phyloP scores from a whole-genome alignment of 2,329 filamentous ascomycete species.

The Alternaria atra region DNA sequence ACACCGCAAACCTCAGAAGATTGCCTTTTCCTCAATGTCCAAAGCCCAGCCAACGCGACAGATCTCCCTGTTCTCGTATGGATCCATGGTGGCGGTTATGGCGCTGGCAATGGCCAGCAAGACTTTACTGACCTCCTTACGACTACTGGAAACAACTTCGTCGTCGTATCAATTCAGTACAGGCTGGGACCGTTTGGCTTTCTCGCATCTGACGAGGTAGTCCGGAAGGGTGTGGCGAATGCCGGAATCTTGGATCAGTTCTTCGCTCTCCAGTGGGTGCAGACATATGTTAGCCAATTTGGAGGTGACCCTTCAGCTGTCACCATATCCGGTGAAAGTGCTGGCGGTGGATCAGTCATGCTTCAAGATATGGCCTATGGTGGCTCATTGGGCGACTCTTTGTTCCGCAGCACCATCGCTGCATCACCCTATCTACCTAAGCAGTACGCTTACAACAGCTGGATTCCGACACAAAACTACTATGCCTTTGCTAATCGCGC shows the following conservation, averaged over 20 bases:
- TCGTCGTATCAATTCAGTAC: conserved; percentile 62
- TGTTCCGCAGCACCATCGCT: conserved; percentile 50
- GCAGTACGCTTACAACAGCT: conserved; percentile 62
- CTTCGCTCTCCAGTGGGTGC: conserved; percentile 62
- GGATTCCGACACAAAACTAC: conserved; percentile 57
- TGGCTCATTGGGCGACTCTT: conserved; percentile 40
- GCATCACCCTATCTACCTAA: conserved; percentile 64
- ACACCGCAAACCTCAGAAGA: conserved; percentile 34
- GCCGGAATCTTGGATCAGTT: conserved; percentile 59
- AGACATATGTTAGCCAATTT: conserved; percentile 55
- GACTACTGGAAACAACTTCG: conserved; percentile 57
- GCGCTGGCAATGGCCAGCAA: conserved; percentile 47
- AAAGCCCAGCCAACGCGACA: conserved; percentile 34
- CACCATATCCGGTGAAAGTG: conserved; percentile 51
- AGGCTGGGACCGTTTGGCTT: conserved; percentile 59
- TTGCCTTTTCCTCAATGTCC: conserved; percentile 51
- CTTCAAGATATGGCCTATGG: conserved; percentile 49
- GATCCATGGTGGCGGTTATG: conserved; percentile 48
- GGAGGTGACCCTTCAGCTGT: conserved; percentile 35
- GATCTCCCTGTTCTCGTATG: conserved; percentile 45
- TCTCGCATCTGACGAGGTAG: conserved; percentile 50
- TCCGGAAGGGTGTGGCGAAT: conserved; percentile 49
- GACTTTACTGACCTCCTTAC: conserved; percentile 55
- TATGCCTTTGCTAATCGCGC: conserved; percentile 53
- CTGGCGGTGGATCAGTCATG: conserved; percentile 34